Evolutionary conservation across 768 basidiomycete species (phyloP).

Genomic region (Nevesoporus exiguus): DNA sequence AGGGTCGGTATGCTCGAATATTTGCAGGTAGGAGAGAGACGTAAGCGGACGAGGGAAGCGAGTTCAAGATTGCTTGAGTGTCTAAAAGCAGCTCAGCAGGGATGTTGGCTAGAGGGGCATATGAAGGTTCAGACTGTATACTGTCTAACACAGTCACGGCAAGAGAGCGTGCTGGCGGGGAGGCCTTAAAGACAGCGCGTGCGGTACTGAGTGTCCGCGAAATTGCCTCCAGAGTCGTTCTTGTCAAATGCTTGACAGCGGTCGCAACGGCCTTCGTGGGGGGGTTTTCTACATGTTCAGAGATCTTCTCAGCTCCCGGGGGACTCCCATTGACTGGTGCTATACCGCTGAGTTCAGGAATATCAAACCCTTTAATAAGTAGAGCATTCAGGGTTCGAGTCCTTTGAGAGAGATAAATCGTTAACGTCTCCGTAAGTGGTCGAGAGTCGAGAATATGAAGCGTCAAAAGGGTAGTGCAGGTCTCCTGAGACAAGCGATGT

Average conservation of each 20-base stretch:
- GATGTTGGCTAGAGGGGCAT: conserved; percentile 28
- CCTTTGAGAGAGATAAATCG: conserved; percentile 69
- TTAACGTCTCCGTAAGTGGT: conserved; percentile 69
- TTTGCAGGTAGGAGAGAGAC: conserved; percentile 70
- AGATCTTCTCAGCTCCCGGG: conserved; percentile 14
- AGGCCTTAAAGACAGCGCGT: conserved; percentile 53
- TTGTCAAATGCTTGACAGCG: conserved; percentile 53
- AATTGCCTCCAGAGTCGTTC: conserved; percentile 51
- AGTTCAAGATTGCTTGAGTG: conserved; percentile 62
- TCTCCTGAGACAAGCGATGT: conserved; percentile 43
- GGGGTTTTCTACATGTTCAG: conserved; percentile 1
- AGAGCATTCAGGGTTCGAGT: conserved; percentile 51
- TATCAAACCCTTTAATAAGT: conserved; percentile 35
- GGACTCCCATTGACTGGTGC: conserved; percentile 36
- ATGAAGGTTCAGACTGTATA: conserved; percentile 53
- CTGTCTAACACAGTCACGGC: conserved; percentile 54
- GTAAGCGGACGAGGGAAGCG: conserved; percentile 80
- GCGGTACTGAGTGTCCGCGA: conserved; percentile 56
- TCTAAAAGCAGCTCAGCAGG: conserved; percentile 58
- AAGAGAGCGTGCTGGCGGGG: conserved; percentile 39
- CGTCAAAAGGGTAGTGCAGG: conserved; percentile 74
- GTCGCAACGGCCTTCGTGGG: conserved; percentile 38
- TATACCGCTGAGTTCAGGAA: conserved; percentile 30
- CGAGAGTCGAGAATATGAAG: conserved; percentile 88
- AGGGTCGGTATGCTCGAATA: conserved; percentile 80